Conservation (phyloP, 371 early-diverging fungal genomes). For the Umbelopsis sp. region DNA sequence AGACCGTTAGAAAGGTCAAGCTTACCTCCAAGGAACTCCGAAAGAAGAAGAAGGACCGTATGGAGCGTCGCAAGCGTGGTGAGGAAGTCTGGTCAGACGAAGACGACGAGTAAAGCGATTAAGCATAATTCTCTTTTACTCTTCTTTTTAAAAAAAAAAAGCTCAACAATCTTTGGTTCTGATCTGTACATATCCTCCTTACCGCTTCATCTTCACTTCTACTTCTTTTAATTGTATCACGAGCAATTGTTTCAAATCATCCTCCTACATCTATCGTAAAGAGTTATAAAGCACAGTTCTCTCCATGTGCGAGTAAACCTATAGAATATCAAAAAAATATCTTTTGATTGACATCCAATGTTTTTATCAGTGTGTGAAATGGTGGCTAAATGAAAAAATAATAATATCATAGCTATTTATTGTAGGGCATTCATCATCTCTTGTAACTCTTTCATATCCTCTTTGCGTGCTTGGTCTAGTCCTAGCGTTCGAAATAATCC, state of each 20-base stretch:
- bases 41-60: constrained; percentile 58
- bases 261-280: constrained; percentile 1
- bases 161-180: constrained; percentile 16
- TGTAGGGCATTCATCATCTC: constrained; percentile 14
- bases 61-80: constrained; percentile 58
- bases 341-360: background rate
- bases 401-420: too few relatives aligned
- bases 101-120: constrained; percentile 38
- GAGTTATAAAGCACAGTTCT: constrained; percentile 16
- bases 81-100: constrained; percentile 51
- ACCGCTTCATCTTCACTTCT: constrained; percentile 8
- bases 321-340: constrained; percentile 7
- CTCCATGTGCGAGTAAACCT: constrained; percentile 18
- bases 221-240: background rate
- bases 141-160: background rate
- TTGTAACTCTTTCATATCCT: constrained; percentile 30
- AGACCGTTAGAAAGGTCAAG: constrained; percentile 50
- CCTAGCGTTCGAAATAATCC: constrained; percentile 24
- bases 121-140: constrained; percentile 9
- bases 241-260: constrained; percentile 10
- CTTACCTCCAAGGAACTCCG: constrained; percentile 52
- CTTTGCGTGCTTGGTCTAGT: constrained; percentile 21
- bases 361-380: too few relatives aligned
- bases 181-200: constrained; percentile 16
- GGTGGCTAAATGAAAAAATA: too few relatives aligned